Conservation (phyloP, 1,139 yeast genomes). For the Geotrichum reessii region DNA sequence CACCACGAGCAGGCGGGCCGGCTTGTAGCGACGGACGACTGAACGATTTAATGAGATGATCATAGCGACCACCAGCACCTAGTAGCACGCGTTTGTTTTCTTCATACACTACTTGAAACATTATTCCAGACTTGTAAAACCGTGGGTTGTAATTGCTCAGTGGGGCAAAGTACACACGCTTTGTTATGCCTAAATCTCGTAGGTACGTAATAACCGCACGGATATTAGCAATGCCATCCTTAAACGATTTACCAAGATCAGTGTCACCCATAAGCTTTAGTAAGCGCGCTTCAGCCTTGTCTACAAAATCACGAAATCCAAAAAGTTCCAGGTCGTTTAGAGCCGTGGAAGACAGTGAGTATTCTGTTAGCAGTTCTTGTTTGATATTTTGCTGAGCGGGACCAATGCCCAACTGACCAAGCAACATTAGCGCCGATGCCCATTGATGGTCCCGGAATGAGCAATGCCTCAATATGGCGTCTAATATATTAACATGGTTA, state of each 20-base stretch:
- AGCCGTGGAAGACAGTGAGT: conserved; percentile 74
- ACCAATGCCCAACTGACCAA: conserved; percentile 73
- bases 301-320: conserved; percentile 66
- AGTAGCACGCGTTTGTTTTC: conserved; percentile 46
- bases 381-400: conserved; percentile 62
- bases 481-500: conserved; percentile 75
- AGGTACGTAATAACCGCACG: conserved; percentile 51
- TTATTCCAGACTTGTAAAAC: conserved; percentile 72
- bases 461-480: conserved; percentile 70
- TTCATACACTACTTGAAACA: conserved; percentile 81
- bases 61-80: conserved; percentile 94
- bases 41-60: conserved; percentile 57
- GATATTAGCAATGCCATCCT: conserved; percentile 56
- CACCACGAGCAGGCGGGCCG: conserved; percentile 51
- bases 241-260: conserved; percentile 56
- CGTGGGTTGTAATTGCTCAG: conserved; percentile 74
- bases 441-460: conserved; percentile 68
- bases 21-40: conserved; percentile 46
- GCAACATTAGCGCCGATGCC: conserved; percentile 57
- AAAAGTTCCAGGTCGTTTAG: conserved; percentile 75
- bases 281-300: conserved; percentile 55
- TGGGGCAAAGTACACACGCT: conserved; percentile 53
- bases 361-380: conserved; percentile 58
- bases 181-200: conserved; percentile 54
- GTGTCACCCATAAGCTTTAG: conserved; percentile 71